Conservation (phyloP, 345 rosid genomes). For the Camelina laxa region DNA sequence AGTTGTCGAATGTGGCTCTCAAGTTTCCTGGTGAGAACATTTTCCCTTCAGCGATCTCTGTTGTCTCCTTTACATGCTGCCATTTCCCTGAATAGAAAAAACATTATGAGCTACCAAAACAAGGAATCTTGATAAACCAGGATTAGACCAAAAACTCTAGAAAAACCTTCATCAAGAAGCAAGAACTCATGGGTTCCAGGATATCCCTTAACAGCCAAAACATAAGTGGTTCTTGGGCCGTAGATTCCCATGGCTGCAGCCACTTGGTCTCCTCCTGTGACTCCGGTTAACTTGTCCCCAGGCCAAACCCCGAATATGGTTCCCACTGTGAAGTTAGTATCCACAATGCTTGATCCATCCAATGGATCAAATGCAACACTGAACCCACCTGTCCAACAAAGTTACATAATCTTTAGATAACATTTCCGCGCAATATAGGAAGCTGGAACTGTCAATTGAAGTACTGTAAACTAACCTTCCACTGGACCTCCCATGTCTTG, state of each 20-base stretch:
- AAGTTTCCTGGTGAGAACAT: slow-evolving; percentile 96
- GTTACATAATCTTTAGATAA: neutral
- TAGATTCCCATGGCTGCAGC: slow-evolving; percentile 98
- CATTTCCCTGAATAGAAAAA: slow-evolving; percentile 66
- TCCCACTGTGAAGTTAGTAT: slow-evolving; percentile 87
- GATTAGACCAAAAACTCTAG: slow-evolving; percentile 21
- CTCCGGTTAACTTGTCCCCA: slow-evolving; percentile 86
- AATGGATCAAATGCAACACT: slow-evolving; percentile 95
- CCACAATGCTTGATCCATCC: slow-evolving; percentile 86
- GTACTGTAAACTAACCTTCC: slow-evolving; percentile 59
- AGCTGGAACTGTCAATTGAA: neutral
- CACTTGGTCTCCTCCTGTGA: slow-evolving; percentile 85
- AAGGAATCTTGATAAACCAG: neutral
- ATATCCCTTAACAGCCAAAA: slow-evolving; percentile 76
- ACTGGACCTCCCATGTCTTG: slow-evolving; percentile 98
- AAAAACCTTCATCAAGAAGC: slow-evolving; percentile 94
- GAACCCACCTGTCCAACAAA: slow-evolving; percentile 66
- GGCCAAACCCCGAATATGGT: slow-evolving; percentile 99
- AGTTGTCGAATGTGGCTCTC: slow-evolving; percentile 93
- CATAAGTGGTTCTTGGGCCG: slow-evolving; percentile 93
- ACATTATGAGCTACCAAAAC: slow-evolving; percentile 5
- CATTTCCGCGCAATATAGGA: neutral
- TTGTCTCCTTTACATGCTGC: slow-evolving; percentile 95
- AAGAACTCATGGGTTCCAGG: slow-evolving; percentile 99
- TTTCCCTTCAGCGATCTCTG: slow-evolving; percentile 86